A percentile compares a stretch with the other conserved stretches of the same genome.
Evolutionary conservation across 1,139 yeast species (phyloP).

Genomic region (Trichomonascaceae sp.): DNA sequence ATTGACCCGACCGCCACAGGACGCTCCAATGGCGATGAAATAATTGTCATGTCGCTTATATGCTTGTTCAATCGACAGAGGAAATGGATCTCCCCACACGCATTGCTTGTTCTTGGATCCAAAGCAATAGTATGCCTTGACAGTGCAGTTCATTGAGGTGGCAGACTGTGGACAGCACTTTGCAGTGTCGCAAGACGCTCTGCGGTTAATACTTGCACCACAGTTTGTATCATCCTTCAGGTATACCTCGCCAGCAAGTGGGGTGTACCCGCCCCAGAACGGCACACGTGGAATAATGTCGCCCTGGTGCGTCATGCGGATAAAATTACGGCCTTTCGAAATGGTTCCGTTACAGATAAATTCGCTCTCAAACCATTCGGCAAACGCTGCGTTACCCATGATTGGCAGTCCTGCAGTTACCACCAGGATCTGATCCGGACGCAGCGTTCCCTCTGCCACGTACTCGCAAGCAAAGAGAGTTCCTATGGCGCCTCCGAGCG

Average conservation of each 20-base stretch:
- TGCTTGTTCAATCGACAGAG: background rate
- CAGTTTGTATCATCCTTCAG: too few species aligned
- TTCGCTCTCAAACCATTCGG: constrained; percentile 4
- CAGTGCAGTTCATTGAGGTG: background rate
- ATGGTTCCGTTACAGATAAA: constrained; percentile 3
- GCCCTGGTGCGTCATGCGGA: constrained; percentile 3
- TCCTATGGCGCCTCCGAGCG: constrained; percentile 58
- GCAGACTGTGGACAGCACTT: too few species aligned
- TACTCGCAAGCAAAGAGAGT: constrained; percentile 45
- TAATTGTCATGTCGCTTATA: constrained; percentile 2
- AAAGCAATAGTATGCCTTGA: background rate
- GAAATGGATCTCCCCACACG: constrained; percentile 2
- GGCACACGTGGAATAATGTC: constrained; percentile 6
- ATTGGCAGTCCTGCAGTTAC: constrained; percentile 48
- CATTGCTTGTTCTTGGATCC: constrained; percentile 5
- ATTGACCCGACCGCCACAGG: background rate
- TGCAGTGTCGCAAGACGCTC: too few species aligned
- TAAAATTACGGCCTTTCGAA: constrained; percentile 3
- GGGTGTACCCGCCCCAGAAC: constrained; percentile 4
- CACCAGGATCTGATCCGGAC: constrained; percentile 29
- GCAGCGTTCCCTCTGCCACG: constrained; percentile 32
- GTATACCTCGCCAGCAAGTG: constrained; percentile 6
- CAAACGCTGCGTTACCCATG: constrained; percentile 38
- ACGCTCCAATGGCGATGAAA: constrained; percentile 2
- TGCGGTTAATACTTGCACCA: too few species aligned